Evolutionary conservation across 768 basidiomycete species (phyloP), one percentile per base, ranked within the genome.

Genomic region (Rhodotorula babjevae): DNA sequence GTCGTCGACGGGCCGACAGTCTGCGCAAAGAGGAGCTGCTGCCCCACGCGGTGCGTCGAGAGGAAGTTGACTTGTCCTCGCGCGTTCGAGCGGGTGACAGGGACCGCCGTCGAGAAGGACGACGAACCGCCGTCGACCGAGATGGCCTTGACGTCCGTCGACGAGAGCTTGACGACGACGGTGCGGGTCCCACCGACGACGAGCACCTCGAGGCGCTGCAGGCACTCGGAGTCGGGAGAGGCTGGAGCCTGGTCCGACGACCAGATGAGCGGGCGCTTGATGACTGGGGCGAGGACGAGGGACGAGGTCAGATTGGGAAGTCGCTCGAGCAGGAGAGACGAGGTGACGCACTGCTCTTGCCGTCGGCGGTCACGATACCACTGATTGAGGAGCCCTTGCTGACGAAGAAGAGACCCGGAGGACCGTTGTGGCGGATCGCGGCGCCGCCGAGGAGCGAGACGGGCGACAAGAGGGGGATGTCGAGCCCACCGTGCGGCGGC

Each of bases 341-440:
- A 46, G 21, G 25, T 8, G 29, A 63, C 67, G 29, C 25, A 67
- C 69, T 56, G 50, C 61, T 66, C 29, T 67, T 69, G 25, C 72
- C 72, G 40, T 73, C 64, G 0, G 67, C 49, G 0, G 71, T 72
- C 3, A 76, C 77, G 40, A 77, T 78, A 10, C 67, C 67, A 14
- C 67, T 76, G 12, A 67, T 10, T 14, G 61, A 52, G 15, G 40
- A 31, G 12, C 78, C 75, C 55, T 69, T 69, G 29, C 71, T 67
- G 42, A 77, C 77, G 47, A 77, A 77, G 72, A 79, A 79, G 15
- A 79, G 69, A 0, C 77, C 78, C 1, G 78, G 78, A 23, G 71
- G 75, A 0, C 75, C 78, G 29, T 57, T 69, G 23, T 71, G 65
- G 3, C 75, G 63, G 3, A 70, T 61, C 2, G 78, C 71, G 0